A percentile compares a stretch with the other conserved stretches of the same genome.
Evolutionary conservation across 2,329 filamentous ascomycete genomes (phyloP).

Genomic region (Ceratocystiopsis brevicomis): DNA sequence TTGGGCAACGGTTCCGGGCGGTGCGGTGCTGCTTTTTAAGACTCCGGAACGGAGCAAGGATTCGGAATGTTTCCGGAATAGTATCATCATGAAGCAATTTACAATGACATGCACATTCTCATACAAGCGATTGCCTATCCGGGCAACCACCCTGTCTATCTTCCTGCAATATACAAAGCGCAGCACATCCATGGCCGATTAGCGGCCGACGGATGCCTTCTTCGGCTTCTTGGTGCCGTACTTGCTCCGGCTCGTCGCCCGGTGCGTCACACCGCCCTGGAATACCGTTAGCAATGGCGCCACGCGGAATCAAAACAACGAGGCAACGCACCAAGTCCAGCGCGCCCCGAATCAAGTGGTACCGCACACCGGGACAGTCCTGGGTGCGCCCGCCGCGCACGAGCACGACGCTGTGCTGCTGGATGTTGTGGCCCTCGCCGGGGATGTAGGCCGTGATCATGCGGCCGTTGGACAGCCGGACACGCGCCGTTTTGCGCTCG

Average conservation of each 20-base stretch:
- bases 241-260: conserved; percentile 75
- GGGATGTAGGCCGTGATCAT: conserved; percentile 88
- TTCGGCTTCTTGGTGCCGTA: conserved; percentile 99
- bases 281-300: conserved; percentile 1
- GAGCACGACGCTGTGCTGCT: conserved; percentile 94
- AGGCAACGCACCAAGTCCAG: conserved; percentile 60
- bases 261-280: conserved; percentile 75
- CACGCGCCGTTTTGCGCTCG: conserved; percentile 85
- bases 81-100: too few relatives aligned
- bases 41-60: too few relatives aligned
- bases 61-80: too few relatives aligned
- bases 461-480: conserved; percentile 70
- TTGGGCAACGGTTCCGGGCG: too few relatives aligned
- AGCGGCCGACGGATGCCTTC: conserved; percentile 39
- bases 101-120: too few relatives aligned
- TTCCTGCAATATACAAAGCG: neutral
- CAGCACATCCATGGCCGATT: conserved; percentile 2
- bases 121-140: neutral
- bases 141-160: too few relatives aligned
- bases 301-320: neutral
- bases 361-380: conserved; percentile 97
- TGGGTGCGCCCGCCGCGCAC: conserved; percentile 85
- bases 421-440: conserved; percentile 94
- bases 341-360: conserved; percentile 79
- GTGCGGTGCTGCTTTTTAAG: too few relatives aligned